Base-by-base conservation (phyloP, 805 yeast genomes). In the Sugiyamaella smithiae region DNA sequence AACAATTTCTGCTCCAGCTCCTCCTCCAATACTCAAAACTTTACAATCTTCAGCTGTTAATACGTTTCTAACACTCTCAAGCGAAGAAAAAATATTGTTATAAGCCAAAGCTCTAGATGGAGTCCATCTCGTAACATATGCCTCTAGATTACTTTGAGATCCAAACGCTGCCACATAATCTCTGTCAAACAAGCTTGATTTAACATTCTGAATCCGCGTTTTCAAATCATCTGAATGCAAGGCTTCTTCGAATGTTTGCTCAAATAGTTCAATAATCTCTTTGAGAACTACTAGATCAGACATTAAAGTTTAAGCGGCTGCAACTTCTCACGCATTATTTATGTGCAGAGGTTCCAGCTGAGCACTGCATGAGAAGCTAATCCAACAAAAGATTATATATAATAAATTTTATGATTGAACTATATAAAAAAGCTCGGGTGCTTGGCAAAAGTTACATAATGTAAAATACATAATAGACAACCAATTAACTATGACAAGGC, bases 71-170 rank as follows among this genome's bases (percentile, higher is more conserved):
- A 38, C 3, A 12, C 28, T 9, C 14, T 11, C 5, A 20, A 84
- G 67, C 11, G 76, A 69, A 1, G 80, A 71, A 56, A 88, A 82
- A 19, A 88, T 70, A 1, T 88, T 78, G 1, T 84, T 65, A 62
- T 88, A 88, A 0, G 88, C 81, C 40, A 87, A 69, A 0, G 95
- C 82, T 48, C 96, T 70, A 0, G 93, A 79, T 0, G 96, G 90
- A 0, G 93, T 76, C 97, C 97, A 88, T 56, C 97, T 70, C 17
- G 83, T 77, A 16, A 82, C 85, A 59, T 88, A 88, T 0, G 95
- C 96, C 53, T 75, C 76, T 45, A 95, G 71, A 56, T 84, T 82
- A 40, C 70, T 74, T 45, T 76, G 81, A 44, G 69, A 67, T 48
- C 77, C 77, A 63, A 89, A 88, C 0, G 96, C 96, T 8, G 70